Conservation (phyloP, 2,329 filamentous ascomycete genomes). For the Fonsecaea erecta region DNA sequence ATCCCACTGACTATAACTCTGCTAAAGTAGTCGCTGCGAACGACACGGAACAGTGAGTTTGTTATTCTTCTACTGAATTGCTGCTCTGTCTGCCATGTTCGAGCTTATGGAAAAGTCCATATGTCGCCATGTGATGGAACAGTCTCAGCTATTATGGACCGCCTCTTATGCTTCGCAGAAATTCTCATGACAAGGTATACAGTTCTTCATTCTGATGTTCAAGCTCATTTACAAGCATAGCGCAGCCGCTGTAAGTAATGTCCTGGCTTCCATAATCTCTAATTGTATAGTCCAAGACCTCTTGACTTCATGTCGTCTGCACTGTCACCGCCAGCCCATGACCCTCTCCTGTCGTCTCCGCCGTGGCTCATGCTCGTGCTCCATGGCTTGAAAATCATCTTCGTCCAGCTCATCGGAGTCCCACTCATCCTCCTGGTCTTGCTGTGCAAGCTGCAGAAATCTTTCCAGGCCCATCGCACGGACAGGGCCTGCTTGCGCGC, state of each 20-base stretch:
- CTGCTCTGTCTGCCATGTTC: too few species aligned
- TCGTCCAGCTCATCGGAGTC: conserved; percentile 63
- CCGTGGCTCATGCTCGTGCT: conserved; percentile 11
- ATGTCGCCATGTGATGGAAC: too few species aligned
- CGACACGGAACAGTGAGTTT: too few species aligned
- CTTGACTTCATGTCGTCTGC: not conserved
- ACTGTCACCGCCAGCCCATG: conserved; percentile 18
- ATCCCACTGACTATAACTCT: too few species aligned
- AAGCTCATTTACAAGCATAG: not conserved
- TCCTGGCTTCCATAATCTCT: not conserved
- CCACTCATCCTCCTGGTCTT: conserved; percentile 64
- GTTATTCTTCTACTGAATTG: too few species aligned
- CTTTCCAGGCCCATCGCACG: conserved; percentile 50
- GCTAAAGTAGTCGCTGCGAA: too few species aligned
- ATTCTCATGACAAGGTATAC: not conserved
- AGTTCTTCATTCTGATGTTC: not conserved
- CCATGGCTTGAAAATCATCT: conserved; percentile 19
- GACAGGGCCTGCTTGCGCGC: conserved; percentile 23
- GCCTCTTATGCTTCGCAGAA: not conserved
- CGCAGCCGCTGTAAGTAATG: not conserved
- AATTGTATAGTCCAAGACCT: not conserved
- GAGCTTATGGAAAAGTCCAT: too few species aligned
- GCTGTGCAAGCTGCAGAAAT: conserved; percentile 57
- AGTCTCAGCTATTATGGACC: too few species aligned
- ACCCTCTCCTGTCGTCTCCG: not conserved